A percentile compares a stretch with the other conserved stretches of the same genome.
Conservation (phyloP, 306 rosid species). For the Cucurbita moschata region DNA sequence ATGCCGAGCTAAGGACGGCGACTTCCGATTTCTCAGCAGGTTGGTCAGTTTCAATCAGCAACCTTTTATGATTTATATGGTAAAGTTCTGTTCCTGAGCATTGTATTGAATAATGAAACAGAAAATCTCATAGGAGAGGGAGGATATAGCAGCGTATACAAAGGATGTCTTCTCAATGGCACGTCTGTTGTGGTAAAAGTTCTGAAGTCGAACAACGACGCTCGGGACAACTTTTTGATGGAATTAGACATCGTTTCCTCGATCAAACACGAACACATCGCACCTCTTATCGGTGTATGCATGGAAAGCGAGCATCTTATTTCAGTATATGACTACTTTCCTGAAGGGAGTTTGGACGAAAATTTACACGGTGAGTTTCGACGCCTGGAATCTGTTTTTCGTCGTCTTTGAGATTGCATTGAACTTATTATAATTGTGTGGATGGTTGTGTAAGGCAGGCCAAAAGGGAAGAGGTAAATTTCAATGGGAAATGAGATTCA, state of each 20-base stretch:
- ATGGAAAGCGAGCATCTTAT: conserved; percentile 37
- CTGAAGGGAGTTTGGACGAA: conserved; percentile 67
- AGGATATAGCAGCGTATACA: conserved; percentile 63
- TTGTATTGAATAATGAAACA: conserved; percentile 13
- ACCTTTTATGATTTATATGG: not conserved
- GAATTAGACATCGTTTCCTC: conserved; percentile 59
- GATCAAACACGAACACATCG: conserved; percentile 39
- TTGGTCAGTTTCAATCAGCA: not conserved
- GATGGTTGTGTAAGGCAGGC: not conserved
- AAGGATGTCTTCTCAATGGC: conserved; percentile 49
- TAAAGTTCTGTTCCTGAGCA: not conserved
- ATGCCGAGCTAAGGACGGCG: conserved; percentile 41
- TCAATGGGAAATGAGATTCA: conserved; percentile 63
- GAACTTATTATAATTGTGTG: conserved; percentile 20
- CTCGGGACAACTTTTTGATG: conserved; percentile 41
- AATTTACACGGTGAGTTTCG: conserved; percentile 45
- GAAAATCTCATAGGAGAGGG: conserved; percentile 85
- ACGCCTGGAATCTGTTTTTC: not conserved
- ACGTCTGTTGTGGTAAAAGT: conserved; percentile 64
- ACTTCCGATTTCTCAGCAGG: conserved; percentile 68
- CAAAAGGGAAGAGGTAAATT: conserved; percentile 20
- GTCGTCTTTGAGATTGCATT: not conserved
- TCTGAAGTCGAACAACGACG: conserved; percentile 42
- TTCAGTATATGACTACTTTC: conserved; percentile 63
- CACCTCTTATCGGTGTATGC: conserved; percentile 56